Evolutionary conservation across 148 eudicot species (phyloP).

Genomic region (Silene uniflora): DNA sequence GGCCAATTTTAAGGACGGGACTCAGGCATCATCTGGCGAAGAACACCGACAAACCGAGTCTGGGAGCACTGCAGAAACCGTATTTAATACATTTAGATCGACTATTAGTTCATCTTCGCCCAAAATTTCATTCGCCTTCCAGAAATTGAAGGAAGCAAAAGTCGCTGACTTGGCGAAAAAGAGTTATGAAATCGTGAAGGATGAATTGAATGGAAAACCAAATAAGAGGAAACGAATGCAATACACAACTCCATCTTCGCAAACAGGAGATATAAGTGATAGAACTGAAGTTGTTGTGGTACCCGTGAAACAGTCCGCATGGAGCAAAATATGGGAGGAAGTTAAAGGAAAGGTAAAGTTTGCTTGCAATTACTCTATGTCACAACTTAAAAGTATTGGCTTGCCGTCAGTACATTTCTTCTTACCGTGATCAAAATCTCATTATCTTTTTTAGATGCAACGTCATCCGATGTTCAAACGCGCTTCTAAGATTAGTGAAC

Average conservation of each 20-base stretch:
- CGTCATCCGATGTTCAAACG: conserved; percentile 77
- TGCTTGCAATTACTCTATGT: not conserved
- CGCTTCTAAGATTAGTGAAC: conserved; percentile 65
- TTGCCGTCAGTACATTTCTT: not conserved
- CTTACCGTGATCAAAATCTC: conserved; percentile 4
- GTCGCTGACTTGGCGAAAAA: conserved; percentile 73
- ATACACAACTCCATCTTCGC: conserved; percentile 42
- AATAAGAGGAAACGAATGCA: conserved; percentile 59
- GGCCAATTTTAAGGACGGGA: conserved; percentile 25
- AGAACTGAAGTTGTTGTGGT: conserved; percentile 75
- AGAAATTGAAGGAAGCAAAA: conserved; percentile 77
- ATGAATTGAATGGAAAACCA: conserved; percentile 74
- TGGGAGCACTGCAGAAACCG: conserved; percentile 41
- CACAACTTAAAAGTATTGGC: not conserved
- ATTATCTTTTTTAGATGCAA: conserved; percentile 48
- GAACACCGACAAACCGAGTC: conserved; percentile 53
- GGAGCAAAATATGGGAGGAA: conserved; percentile 80
- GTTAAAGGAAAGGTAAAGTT: conserved; percentile 61
- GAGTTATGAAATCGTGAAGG: conserved; percentile 74
- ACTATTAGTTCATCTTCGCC: conserved; percentile 60
- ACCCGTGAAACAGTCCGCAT: conserved; percentile 63
- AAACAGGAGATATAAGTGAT: conserved; percentile 56
- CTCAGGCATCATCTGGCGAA: conserved; percentile 35
- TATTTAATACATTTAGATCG: conserved; percentile 59
- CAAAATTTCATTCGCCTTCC: conserved; percentile 61